A percentile compares a stretch with the other conserved stretches of the same genome.
Evolutionary conservation across 1,284 basidiomycete genomes (phyloP).

Genomic region (Leccinum subfulvum): DNA sequence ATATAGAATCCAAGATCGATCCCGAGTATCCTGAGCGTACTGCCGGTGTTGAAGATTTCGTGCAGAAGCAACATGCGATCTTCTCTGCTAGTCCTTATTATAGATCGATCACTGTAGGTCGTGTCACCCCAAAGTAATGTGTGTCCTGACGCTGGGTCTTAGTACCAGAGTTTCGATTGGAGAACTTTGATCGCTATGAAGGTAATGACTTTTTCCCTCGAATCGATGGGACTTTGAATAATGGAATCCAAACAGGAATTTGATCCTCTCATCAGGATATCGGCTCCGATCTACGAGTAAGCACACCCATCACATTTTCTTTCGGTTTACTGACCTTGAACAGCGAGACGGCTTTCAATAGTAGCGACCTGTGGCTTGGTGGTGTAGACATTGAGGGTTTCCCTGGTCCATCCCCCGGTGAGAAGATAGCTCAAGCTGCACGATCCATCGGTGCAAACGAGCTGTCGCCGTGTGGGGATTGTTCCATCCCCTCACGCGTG

Average conservation of each 20-base stretch:
- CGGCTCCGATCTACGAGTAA: conserved; percentile 64
- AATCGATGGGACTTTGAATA: background rate
- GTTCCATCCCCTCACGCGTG: conserved; percentile 26
- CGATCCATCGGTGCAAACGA: conserved; percentile 63
- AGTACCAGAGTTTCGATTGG: conserved; percentile 81
- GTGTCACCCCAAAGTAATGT: background rate
- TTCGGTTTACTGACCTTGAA: conserved; percentile 11
- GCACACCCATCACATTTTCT: conserved; percentile 14
- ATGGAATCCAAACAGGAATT: conserved; percentile 31
- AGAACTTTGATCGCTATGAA: conserved; percentile 70
- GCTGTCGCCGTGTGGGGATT: conserved; percentile 61
- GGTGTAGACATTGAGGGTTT: conserved; percentile 58
- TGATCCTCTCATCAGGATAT: conserved; percentile 52
- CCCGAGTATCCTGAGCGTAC: conserved; percentile 56
- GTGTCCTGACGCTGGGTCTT: conserved; percentile 4
- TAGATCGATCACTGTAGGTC: conserved; percentile 57
- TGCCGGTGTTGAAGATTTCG: conserved; percentile 63
- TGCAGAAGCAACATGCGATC: conserved; percentile 55
- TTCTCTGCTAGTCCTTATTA: conserved; percentile 59
- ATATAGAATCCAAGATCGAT: conserved; percentile 81
- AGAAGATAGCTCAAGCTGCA: conserved; percentile 65
- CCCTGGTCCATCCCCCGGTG: conserved; percentile 51
- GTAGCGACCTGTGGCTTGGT: conserved; percentile 58
- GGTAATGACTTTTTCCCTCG: conserved; percentile 32
- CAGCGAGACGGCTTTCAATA: conserved; percentile 46